Evolutionary conservation across 805 yeast genomes (phyloP), one percentile per base, ranked within the genome.

Genomic region (Cyberlindnera bimundalis): DNA sequence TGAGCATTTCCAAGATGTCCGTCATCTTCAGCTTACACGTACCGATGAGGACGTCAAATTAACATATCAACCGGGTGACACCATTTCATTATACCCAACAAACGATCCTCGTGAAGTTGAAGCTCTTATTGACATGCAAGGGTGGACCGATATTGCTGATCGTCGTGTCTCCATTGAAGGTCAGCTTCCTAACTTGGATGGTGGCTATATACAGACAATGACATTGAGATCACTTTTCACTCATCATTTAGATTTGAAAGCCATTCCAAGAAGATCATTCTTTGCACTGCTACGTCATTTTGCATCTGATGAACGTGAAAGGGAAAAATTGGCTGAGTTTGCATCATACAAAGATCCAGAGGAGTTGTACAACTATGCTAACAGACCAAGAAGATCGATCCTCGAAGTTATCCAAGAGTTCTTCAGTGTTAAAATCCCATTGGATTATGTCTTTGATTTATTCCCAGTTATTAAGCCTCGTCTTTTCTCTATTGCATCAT

Each of bases 1-100:
- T 0, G 81, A 77, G 37, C 98, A 93, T 64, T 88, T 87, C 64
- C 98, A 93, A 61, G 98, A 93, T 58, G 95, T 91, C 2, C 70
- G 96, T 28, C 78, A 74, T 39, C 60, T 89, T 12, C 46, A 40
- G 21, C 26, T 50, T 17, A 33, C 40, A 3, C 19, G 20, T 4
- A 17, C 14, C 2, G 33, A 28, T 11, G 30, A 45, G 3, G 37
- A 43, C 38, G 1, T 40, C 43, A 5, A 57, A 53, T 1, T 53
- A 69, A 12, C 44, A 2, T 85, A 76, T 51, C 41, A 52, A 2
- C 90, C 96, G 1, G 98, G 98, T 5, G 98, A 93, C 56, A 79
- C 95, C 0, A 62, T 84, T 0, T 77, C 84, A 0, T 54, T 93
- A 15, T 87, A 81, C 55, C 96, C 99, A 0, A 62, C 73, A 12